Evolutionary conservation across 2,329 filamentous ascomycete species (phyloP), one percentile per base, ranked within the genome.

Genomic region (Arachnomyces sp.): DNA sequence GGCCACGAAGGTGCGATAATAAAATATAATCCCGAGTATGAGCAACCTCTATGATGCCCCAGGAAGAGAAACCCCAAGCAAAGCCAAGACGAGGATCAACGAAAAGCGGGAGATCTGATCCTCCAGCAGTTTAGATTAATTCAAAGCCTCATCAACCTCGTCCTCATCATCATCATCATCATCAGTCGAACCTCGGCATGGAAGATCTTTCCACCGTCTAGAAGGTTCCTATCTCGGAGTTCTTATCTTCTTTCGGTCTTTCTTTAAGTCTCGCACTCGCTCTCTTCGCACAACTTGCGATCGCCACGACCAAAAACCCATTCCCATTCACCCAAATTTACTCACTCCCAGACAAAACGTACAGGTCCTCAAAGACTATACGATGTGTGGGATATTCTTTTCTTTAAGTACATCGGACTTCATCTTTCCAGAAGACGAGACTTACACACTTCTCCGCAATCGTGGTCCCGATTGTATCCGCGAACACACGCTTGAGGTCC

Each of bases 341-440:
- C 25, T 9, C 17, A 15, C 5, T 8, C 4, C 7, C 15, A 16
- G 15, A 16, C 15, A 18, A 34, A 17, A 18, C 3, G 15, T 16
- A 14, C 7, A 25, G 13, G 11, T 12, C 34, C 7, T 15, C 14
- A 7, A 13, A 4, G 16, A 4, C 34, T 30, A 49, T 50, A 53
- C 43, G 43, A 66, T 69, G 66, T 68, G 63, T 62, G 73, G 71
- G 49, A 75, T 74, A 45, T 73, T 68, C 56, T 72, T 69, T 55
- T 71, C 69, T 13, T 56, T 73, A 47, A 64, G 64, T 47, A 51
- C 56, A 29, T 47, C 46, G 17, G 44, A 39, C 16, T 42, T 52
- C 39, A 52, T 57, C 31, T 42, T 52, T 37, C 58, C 60, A 18
- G 56, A 55, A 36, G 51, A 58, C 34, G 53, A 62, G 35, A 60